phyloP scores from a whole-genome alignment of 2,329 filamentous ascomycete species.

The Aspergillus japonicus region DNA sequence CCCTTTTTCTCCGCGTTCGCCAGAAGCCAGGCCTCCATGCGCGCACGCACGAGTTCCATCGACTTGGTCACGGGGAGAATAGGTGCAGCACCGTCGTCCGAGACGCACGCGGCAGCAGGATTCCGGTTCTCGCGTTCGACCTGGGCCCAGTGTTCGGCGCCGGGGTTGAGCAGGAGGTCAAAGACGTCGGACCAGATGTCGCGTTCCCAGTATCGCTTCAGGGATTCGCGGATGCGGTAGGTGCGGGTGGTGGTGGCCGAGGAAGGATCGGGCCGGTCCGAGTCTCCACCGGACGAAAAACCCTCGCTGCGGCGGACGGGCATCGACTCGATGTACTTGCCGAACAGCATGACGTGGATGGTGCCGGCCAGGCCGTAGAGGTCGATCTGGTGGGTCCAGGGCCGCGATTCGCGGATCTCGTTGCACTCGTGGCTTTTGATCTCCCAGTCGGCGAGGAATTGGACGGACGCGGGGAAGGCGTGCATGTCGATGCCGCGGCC shows the following conservation, averaged over 20 bases:
- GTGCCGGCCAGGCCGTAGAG: constrained; percentile 90
- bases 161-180: constrained; percentile 80
- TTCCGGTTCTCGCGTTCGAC: constrained; percentile 50
- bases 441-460: constrained; percentile 96
- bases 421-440: constrained; percentile 83
- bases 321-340: constrained; percentile 85
- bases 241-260: constrained; percentile 48
- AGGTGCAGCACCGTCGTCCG: too few relatives aligned
- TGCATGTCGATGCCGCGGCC: constrained; percentile 93
- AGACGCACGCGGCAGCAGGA: too few relatives aligned
- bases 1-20: constrained; percentile 77
- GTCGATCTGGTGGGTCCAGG: constrained; percentile 98
- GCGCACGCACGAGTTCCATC: constrained; percentile 67
- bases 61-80: constrained; percentile 72
- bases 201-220: constrained; percentile 96
- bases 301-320: constrained; percentile 19
- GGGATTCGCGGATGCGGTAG: constrained; percentile 75
- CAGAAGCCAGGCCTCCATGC: constrained; percentile 83
- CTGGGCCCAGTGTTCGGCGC: constrained; percentile 56
- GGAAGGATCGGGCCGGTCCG: background rate
- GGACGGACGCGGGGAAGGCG: constrained; percentile 71
- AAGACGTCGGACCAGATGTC: constrained; percentile 86
- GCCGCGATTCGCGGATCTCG: constrained; percentile 89
- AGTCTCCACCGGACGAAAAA: background rate
- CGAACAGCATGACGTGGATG: constrained; percentile 85